phyloP scores from a whole-genome alignment of 306 rosid species.

The Phaseolus lunatus region DNA sequence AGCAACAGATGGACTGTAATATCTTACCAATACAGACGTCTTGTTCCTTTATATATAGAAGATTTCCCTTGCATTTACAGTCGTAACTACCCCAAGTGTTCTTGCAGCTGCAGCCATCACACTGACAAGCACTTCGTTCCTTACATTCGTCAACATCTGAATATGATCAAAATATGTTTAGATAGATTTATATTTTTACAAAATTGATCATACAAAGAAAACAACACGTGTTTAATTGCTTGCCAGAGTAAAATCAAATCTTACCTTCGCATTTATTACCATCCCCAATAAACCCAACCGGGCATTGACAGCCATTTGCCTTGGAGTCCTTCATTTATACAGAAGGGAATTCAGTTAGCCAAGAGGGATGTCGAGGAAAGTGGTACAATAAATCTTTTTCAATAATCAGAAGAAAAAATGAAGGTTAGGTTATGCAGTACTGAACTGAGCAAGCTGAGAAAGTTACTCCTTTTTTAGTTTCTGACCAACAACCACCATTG shows the following conservation, averaged over 20 bases:
- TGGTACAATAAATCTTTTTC: constrained; percentile 18
- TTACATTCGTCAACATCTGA: constrained; percentile 61
- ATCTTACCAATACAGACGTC: constrained; percentile 60
- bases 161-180: constrained; percentile 38
- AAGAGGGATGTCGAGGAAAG: constrained; percentile 27
- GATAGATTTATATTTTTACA: neutral
- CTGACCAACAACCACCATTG: constrained; percentile 97
- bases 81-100: constrained; percentile 62
- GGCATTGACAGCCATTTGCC: constrained; percentile 76
- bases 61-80: constrained; percentile 64
- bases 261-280: constrained; percentile 81
- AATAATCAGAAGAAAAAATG: constrained; percentile 3
- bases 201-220: constrained; percentile 12
- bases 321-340: constrained; percentile 63
- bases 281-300: constrained; percentile 73
- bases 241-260: constrained; percentile 24
- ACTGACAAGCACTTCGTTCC: constrained; percentile 58
- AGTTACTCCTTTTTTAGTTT: constrained; percentile 51
- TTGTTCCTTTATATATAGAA: constrained; percentile 58
- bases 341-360: constrained; percentile 45
- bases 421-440: constrained; percentile 54
- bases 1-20: neutral
- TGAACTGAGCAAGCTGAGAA: constrained; percentile 96
- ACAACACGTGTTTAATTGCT: neutral
- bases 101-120: constrained; percentile 60